A percentile compares a stretch with the other conserved stretches of the same genome.
phyloP scores from a whole-genome alignment of 192 early-diverging fungal genomes.

The Coemansia sp. region DNA sequence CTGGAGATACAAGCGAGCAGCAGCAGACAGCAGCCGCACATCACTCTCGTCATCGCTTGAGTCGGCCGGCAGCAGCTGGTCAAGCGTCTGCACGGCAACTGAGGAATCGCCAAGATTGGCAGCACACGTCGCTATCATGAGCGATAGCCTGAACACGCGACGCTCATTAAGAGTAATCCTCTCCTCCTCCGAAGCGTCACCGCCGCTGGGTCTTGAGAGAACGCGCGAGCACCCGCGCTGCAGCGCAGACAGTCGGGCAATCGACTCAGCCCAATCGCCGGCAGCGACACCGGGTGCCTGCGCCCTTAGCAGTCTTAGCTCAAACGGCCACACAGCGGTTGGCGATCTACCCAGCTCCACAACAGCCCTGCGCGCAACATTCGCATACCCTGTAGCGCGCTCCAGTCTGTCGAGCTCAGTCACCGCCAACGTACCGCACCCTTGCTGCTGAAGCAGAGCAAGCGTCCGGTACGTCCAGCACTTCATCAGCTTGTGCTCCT shows the following conservation, averaged over 20 bases:
- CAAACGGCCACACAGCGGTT: constrained; percentile 40
- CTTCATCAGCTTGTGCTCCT: constrained; percentile 14
- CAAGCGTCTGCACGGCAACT: constrained; percentile 16
- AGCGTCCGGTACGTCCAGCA: constrained; percentile 40
- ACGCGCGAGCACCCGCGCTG: constrained; percentile 24
- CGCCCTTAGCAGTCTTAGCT: constrained; percentile 42
- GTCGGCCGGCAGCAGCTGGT: background rate
- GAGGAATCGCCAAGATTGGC: constrained; percentile 19
- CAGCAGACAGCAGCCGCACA: constrained; percentile 30
- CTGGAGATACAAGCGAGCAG: constrained; percentile 38
- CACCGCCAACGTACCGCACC: constrained; percentile 5
- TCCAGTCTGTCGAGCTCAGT: constrained; percentile 30
- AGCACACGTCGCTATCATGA: constrained; percentile 20
- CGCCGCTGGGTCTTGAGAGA: background rate
- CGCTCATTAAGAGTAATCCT: background rate
- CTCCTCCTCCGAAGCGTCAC: background rate
- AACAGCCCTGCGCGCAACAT: background rate
- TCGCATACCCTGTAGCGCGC: constrained; percentile 1
- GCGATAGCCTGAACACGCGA: constrained; percentile 22
- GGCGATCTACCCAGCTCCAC: constrained; percentile 1
- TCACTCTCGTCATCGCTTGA: background rate
- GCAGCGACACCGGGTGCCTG: constrained; percentile 16
- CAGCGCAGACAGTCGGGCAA: constrained; percentile 30
- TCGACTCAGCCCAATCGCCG: constrained; percentile 7
- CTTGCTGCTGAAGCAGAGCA: constrained; percentile 20